Percentiles rank a stretch among this genome's conserved stretches.
phyloP scores from a whole-genome alignment of 345 rosid genomes.

The Raphanus sativus region DNA sequence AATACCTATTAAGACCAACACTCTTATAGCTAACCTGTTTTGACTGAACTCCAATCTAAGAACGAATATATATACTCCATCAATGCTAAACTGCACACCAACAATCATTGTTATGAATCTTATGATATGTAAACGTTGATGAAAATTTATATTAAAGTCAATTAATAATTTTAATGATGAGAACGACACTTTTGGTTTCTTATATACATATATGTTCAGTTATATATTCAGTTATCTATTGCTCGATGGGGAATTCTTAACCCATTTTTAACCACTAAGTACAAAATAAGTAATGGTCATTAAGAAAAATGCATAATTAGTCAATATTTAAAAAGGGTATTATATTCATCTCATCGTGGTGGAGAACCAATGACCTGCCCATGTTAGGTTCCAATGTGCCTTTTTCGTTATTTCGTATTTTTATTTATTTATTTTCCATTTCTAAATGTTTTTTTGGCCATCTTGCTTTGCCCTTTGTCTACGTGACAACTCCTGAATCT shows the following conservation, averaged over 20 bases:
- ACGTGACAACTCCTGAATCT: constrained; percentile 36
- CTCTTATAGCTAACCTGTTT: not conserved
- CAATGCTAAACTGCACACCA: not conserved
- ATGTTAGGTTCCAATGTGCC: constrained; percentile 24
- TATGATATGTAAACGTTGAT: not conserved
- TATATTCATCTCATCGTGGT: constrained; percentile 47
- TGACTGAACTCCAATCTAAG: not conserved
- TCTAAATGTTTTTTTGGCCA: constrained; percentile 29
- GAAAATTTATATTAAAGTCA: not conserved
- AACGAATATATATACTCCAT: not conserved
- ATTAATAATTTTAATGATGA: not conserved
- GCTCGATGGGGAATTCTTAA: constrained; percentile 12
- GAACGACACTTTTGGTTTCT: not conserved
- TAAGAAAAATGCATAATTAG: constrained; percentile 35
- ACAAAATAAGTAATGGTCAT: constrained; percentile 23
- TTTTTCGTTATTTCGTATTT: not conserved
- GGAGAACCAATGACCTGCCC: constrained; percentile 45
- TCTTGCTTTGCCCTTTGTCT: constrained; percentile 37
- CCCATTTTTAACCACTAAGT: constrained; percentile 1
- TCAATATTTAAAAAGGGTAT: constrained; percentile 23
- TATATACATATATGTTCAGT: not conserved
- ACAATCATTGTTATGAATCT: not conserved
- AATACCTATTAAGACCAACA: not conserved
- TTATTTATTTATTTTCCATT: constrained; percentile 2
- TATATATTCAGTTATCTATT: not conserved